phyloP scores from a whole-genome alignment of 2,329 filamentous ascomycete species.

The Penicillium sp. region DNA sequence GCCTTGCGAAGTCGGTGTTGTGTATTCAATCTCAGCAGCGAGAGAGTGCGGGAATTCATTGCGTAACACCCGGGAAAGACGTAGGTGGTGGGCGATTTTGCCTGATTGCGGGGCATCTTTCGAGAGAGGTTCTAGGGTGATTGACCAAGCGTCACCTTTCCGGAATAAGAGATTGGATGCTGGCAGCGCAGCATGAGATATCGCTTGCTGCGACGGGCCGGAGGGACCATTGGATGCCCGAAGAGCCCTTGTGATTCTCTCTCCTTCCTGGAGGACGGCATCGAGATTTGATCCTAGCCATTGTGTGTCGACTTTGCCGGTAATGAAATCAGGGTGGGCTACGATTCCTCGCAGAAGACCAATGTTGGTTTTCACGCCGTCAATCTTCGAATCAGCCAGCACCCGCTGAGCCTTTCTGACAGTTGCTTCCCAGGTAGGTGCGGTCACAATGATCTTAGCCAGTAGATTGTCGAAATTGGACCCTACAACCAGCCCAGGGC shows the following conservation, averaged over 20 bases:
- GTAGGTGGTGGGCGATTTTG: slow-evolving; percentile 49
- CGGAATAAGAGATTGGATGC: slow-evolving; percentile 49
- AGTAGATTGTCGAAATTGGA: slow-evolving; percentile 58
- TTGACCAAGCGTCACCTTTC: slow-evolving; percentile 58
- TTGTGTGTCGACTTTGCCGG: slow-evolving; percentile 51
- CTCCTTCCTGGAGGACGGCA: slow-evolving; percentile 37
- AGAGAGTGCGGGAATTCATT: slow-evolving; percentile 60
- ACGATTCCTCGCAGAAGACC: slow-evolving; percentile 54
- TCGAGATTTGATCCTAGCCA: slow-evolving; percentile 55
- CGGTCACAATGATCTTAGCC: slow-evolving; percentile 58
- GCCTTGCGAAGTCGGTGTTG: slow-evolving; percentile 34
- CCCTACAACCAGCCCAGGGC: slow-evolving; percentile 44
- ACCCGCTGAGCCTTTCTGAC: slow-evolving; percentile 55
- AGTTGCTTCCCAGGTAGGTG: slow-evolving; percentile 50
- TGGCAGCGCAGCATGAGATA: slow-evolving; percentile 20
- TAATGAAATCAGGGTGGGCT: slow-evolving; percentile 48
- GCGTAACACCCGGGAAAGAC: slow-evolving; percentile 52
- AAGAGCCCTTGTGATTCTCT: slow-evolving; percentile 24
- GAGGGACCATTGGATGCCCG: neutral
- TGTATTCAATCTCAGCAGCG: slow-evolving; percentile 52
- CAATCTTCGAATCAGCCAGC: slow-evolving; percentile 54
- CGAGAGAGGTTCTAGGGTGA: slow-evolving; percentile 44
- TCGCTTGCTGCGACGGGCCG: slow-evolving; percentile 9
- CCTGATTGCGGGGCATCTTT: slow-evolving; percentile 9
- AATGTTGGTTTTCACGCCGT: slow-evolving; percentile 58